Base-by-base conservation (phyloP, 2,329 filamentous ascomycete genomes). In the Xylaria sp. region DNA sequence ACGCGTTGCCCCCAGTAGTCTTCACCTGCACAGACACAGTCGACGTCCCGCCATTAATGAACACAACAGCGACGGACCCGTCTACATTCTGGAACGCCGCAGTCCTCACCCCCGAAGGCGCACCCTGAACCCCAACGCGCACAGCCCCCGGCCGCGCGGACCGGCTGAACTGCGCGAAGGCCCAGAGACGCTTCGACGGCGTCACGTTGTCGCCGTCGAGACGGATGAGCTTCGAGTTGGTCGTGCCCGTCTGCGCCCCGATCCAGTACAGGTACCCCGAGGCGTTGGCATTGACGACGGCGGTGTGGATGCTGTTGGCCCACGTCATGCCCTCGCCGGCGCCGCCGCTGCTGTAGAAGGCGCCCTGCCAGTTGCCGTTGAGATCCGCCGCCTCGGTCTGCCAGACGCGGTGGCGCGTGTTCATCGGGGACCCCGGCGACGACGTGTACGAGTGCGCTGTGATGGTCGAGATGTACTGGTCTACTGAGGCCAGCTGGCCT, bases 191-290 rank as follows among this genome's bases (percentile, higher is more conserved):
- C 62, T 70, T 71, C 3, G 70, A 68, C 3, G 68, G 53, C 0
- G 50, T 47, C 5, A 66, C 68, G n/a, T n/a, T 64, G 59, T 71
- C 29, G 0, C 62, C 62, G 57, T 71, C 70, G 40, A 71, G 47
- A 29, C 68, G 64, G 40, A 71, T 66, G 25, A 71, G 65, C 44
- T 71, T 70, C 37, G 64, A 76, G 69, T 72, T 72, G 0, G 70
- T 70, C 3, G 63, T 60, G 16, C 68, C 65, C 23, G 65, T 70
- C 63, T 72, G 68, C 35, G 68, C 65, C 21, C 68, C 68, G 48
- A 71, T 66, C 67, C 68, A 86, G 75, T 85, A 86, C 4, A 86
- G 78, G 69, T 85, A 85, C 0, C 79, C 84, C 6, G 79, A 82
- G 5, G 84, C 78, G 70, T 84, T 82, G 13, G 81, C 79, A 66